Evolutionary conservation across 176 grass and related monocot genomes (phyloP).

Genomic region (Musa troglodytarum): DNA sequence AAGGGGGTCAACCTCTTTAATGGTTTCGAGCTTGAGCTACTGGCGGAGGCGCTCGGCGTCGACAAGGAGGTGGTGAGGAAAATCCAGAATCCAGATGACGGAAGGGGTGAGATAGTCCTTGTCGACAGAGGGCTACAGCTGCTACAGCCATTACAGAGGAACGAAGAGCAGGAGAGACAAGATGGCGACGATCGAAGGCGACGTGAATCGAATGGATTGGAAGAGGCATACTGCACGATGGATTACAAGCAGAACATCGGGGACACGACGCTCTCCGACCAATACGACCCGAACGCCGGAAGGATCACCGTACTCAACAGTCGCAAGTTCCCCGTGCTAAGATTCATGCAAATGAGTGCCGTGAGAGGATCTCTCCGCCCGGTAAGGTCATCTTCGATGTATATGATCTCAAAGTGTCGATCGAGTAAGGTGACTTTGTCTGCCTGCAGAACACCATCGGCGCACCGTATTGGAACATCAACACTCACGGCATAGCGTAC

Average conservation of each 20-base stretch:
- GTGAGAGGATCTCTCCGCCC: conserved; percentile 31
- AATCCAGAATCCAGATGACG: conserved; percentile 23
- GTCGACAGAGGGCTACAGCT: conserved; percentile 12
- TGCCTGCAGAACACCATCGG: conserved; percentile 26
- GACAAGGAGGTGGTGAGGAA: conserved; percentile 20
- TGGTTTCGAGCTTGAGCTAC: conserved; percentile 30
- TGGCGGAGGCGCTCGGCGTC: conserved; percentile 32
- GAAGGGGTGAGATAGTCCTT: conserved; percentile 28
- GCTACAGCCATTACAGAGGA: no score
- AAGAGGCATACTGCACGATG: conserved; percentile 31
- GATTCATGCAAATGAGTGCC: conserved; percentile 39
- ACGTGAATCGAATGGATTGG: conserved; percentile 20
- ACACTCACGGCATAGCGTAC: conserved; percentile 33
- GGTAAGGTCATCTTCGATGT: conserved; percentile 11
- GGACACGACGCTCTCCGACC: conserved; percentile 26
- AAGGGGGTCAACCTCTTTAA: conserved; percentile 18
- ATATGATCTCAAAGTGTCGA: not conserved
- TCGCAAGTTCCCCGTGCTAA: conserved; percentile 43
- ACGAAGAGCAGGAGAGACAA: not conserved
- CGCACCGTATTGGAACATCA: conserved; percentile 47
- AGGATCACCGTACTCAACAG: conserved; percentile 35
- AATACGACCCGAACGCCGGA: conserved; percentile 30
- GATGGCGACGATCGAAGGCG: not conserved
- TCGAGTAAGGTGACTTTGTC: no score
- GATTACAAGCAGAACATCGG: conserved; percentile 38